Percentiles rank a stretch among this genome's conserved stretches.
Evolutionary conservation across 2,329 filamentous ascomycete genomes (phyloP).

Genomic region (Aureobasidium uvarum): DNA sequence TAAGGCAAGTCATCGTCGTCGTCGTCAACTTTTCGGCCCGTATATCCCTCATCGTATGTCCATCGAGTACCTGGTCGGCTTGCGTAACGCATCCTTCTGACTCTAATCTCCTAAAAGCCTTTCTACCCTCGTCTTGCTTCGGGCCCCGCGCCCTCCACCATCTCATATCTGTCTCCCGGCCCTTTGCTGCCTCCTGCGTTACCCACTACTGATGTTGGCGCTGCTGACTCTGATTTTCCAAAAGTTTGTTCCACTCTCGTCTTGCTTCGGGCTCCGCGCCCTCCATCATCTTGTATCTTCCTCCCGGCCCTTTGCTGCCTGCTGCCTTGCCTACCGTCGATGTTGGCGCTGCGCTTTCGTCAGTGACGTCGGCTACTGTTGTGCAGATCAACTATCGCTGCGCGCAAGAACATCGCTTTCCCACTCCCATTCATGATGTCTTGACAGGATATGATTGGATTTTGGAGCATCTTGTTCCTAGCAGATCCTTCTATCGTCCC

Average conservation of each 20-base stretch:
- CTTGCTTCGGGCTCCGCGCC: conserved; percentile 31
- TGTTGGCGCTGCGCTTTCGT: conserved; percentile 38
- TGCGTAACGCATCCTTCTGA: conserved; percentile 17
- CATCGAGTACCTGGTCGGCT: neutral
- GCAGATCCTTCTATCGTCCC: conserved; percentile 32
- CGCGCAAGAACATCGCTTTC: conserved; percentile 39
- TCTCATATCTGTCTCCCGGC: conserved; percentile 48
- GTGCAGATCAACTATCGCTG: conserved; percentile 50
- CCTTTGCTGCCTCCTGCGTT: conserved; percentile 37
- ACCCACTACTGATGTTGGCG: conserved; percentile 35
- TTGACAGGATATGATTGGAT: conserved; percentile 51
- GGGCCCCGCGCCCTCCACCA: conserved; percentile 34
- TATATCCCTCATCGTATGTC: conserved; percentile 5
- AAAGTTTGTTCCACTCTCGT: conserved; percentile 38
- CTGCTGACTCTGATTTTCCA: conserved; percentile 23
- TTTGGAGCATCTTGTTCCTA: conserved; percentile 40
- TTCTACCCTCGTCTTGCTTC: conserved; percentile 33
- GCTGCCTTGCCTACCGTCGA: conserved; percentile 34
- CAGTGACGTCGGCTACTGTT: conserved; percentile 42
- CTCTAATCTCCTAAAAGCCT: conserved; percentile 30
- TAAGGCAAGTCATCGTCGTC: conserved; percentile 39
- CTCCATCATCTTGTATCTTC: conserved; percentile 45
- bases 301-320: conserved; percentile 42
- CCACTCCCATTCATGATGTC: conserved; percentile 50
- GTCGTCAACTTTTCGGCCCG: conserved; percentile 27